Conservation (phyloP, 1,284 basidiomycete genomes). For the Melampsora larici-populina region DNA sequence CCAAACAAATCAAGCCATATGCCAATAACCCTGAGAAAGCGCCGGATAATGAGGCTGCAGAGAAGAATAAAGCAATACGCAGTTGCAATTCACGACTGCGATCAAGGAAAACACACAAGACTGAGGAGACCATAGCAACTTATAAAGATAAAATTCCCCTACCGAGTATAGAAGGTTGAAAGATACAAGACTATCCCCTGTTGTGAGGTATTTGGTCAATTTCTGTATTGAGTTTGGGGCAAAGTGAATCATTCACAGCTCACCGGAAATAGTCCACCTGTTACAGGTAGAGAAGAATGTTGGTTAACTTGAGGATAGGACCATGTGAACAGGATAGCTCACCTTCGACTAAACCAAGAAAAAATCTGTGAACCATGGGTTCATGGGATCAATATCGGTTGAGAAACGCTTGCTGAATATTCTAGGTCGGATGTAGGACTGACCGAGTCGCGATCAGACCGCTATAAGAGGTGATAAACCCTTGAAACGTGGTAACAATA, state of each 20-base stretch:
- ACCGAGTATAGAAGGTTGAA: slow-evolving; percentile 37
- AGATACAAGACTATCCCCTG: slow-evolving; percentile 40
- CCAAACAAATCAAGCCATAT: slow-evolving; percentile 34
- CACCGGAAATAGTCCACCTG: slow-evolving; percentile 42
- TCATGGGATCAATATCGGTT: not conserved
- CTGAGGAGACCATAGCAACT: not conserved
- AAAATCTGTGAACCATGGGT: slow-evolving; percentile 4
- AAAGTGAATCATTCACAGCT: not conserved
- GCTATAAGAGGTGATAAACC: slow-evolving; percentile 27
- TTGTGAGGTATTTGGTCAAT: not conserved
- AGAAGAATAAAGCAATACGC: slow-evolving; percentile 39
- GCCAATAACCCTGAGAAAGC: slow-evolving; percentile 40
- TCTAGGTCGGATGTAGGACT: not conserved
- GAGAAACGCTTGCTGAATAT: too few species aligned
- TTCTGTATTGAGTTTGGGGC: not conserved
- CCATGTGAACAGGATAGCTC: not conserved
- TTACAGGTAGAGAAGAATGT: not conserved
- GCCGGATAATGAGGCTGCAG: slow-evolving; percentile 28
- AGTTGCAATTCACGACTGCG: slow-evolving; percentile 33
- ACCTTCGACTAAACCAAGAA: slow-evolving; percentile 41
- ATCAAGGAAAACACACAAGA: not conserved
- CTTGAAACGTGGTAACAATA: slow-evolving; percentile 44
- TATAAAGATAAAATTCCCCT: not conserved
- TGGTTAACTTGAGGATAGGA: not conserved
- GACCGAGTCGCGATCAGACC: slow-evolving; percentile 39